Percentiles rank a stretch among this genome's conserved stretches.
Evolutionary conservation across 208 protist species (phyloP).

Genomic region (Trypanosomatidae sp.): DNA sequence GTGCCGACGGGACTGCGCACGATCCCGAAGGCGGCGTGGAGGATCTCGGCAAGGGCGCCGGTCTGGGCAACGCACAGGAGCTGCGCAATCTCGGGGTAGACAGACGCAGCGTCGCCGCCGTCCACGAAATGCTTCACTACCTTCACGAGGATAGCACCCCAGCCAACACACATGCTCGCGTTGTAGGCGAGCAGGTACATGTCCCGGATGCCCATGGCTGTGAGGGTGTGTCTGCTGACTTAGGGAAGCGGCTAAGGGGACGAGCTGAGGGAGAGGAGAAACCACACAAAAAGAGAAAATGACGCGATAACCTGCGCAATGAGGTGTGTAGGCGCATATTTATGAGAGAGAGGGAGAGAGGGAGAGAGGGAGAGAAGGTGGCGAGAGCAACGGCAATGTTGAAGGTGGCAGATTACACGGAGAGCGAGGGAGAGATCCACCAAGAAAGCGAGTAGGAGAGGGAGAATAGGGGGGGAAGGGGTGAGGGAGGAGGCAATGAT

Average conservation of each 20-base stretch:
- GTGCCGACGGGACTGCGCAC: slow-evolving; percentile 76
- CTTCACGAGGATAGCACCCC: slow-evolving; percentile 63
- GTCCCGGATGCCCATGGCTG: slow-evolving; percentile 43
- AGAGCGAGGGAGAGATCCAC: neutral
- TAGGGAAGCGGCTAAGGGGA: neutral
- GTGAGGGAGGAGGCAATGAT: neutral
- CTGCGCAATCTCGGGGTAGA: slow-evolving; percentile 64
- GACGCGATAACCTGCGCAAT: neutral
- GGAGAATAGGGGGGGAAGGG: neutral
- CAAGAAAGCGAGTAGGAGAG: neutral
- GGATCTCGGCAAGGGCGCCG: slow-evolving; percentile 77
- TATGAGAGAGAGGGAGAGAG: neutral
- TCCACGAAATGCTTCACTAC: slow-evolving; percentile 33
- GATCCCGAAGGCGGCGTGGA: slow-evolving; percentile 79
- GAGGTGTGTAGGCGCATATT: neutral
- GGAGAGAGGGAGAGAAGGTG: neutral
- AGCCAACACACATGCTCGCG: slow-evolving; percentile 68
- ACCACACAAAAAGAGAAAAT: neutral
- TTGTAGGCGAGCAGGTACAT: slow-evolving; percentile 82
- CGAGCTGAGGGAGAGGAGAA: neutral
- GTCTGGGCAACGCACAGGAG: slow-evolving; percentile 84
- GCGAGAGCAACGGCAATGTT: neutral
- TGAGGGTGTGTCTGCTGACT: neutral
- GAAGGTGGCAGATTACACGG: neutral
- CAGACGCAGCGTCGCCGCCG: slow-evolving; percentile 36